Conservation (phyloP, 257 asterid species). For the Jacaranda mimosifolia region DNA sequence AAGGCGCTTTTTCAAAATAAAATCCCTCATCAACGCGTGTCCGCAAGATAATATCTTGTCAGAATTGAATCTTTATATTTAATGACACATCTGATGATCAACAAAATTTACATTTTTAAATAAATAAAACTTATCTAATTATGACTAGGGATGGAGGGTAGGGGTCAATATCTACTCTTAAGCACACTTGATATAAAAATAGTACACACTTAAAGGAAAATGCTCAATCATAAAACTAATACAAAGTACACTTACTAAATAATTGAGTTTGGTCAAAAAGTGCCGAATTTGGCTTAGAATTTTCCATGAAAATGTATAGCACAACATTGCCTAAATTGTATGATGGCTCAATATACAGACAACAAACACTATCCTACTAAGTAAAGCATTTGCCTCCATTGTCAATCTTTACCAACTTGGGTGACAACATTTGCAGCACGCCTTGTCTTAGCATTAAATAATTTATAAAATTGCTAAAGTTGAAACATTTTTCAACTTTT, state of each 20-base stretch:
- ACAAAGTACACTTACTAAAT: not conserved
- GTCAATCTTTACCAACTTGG: conserved; percentile 26
- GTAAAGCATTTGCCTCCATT: not conserved
- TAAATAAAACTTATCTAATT: too few relatives aligned
- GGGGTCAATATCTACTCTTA: too few relatives aligned
- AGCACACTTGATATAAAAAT: too few relatives aligned
- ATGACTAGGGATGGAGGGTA: too few relatives aligned
- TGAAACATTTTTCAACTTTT: conserved; percentile 25
- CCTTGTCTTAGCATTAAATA: conserved; percentile 11
- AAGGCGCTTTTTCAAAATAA: too few relatives aligned
- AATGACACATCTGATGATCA: too few relatives aligned
- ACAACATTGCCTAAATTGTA: conserved; percentile 4
- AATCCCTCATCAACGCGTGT: too few relatives aligned
- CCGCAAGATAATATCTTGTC: too few relatives aligned
- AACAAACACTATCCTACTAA: not conserved
- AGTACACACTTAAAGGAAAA: not conserved
- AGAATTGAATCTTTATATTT: too few relatives aligned
- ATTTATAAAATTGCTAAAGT: conserved; percentile 21
- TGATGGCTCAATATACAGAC: not conserved
- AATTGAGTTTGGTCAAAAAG: not conserved
- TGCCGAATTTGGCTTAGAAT: not conserved
- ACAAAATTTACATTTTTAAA: too few relatives aligned
- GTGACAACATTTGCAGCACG: conserved; percentile 31
- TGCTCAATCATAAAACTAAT: not conserved
- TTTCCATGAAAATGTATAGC: not conserved